phyloP scores from a whole-genome alignment of 257 asterid genomes.

The Scutellaria galericulata region DNA sequence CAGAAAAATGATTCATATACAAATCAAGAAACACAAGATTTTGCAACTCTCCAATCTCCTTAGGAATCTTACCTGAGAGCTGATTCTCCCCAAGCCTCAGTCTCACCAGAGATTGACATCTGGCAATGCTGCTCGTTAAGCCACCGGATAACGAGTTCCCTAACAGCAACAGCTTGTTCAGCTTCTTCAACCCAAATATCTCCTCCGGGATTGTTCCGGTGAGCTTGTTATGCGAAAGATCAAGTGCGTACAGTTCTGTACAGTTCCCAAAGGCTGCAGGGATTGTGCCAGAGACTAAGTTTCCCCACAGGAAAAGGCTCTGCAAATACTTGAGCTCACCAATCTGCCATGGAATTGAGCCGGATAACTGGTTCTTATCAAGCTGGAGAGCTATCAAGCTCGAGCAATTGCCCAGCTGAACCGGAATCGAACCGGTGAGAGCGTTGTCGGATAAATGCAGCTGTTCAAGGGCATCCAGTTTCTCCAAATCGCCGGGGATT shows the following conservation, averaged over 20 bases:
- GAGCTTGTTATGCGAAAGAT: slow-evolving; percentile 78
- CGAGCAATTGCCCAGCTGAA: slow-evolving; percentile 71
- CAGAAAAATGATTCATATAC: slow-evolving; percentile 83
- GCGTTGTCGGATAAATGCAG: slow-evolving; percentile 83
- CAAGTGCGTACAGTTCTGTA: slow-evolving; percentile 87
- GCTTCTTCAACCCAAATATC: slow-evolving; percentile 70
- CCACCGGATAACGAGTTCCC: slow-evolving; percentile 79
- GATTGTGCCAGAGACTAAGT: slow-evolving; percentile 74
- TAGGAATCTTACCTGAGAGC: slow-evolving; percentile 90
- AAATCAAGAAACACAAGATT: slow-evolving; percentile 95
- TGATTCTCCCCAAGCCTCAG: slow-evolving; percentile 89
- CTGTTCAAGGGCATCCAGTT: slow-evolving; percentile 65
- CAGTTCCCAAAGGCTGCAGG: slow-evolving; percentile 79
- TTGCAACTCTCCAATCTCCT: slow-evolving; percentile 80
- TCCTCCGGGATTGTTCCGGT: slow-evolving; percentile 89
- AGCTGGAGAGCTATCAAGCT: slow-evolving; percentile 82
- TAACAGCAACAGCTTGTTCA: slow-evolving; percentile 77
- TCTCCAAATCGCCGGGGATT: slow-evolving; percentile 73
- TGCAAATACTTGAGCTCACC: slow-evolving; percentile 78
- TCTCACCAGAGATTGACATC: slow-evolving; percentile 86
- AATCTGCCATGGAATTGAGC: slow-evolving; percentile 69
- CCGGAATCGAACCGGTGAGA: slow-evolving; percentile 66
- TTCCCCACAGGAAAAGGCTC: slow-evolving; percentile 91
- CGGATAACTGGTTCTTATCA: slow-evolving; percentile 78
- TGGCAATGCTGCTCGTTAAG: slow-evolving; percentile 60